These are phyloP conservation scores for Lasiosphaeria ovina DNA, from an alignment of 495 filamentous ascomycete genomes.

Conservation along the genomic window DNA sequence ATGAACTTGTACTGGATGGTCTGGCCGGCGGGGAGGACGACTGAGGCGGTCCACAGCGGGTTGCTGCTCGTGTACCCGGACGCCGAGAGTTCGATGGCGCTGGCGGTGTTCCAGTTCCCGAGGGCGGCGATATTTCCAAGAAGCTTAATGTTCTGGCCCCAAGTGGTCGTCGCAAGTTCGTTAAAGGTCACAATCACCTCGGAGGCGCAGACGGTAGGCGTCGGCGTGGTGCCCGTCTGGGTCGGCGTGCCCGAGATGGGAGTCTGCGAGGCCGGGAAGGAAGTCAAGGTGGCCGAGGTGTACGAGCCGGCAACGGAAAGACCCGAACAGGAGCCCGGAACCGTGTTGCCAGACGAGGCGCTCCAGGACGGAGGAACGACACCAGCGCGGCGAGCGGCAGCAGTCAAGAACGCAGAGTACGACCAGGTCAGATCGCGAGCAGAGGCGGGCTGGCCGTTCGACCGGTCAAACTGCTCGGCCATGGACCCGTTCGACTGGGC, in stretches of 20 bases:
- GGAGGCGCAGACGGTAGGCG: slow-evolving; percentile 40
- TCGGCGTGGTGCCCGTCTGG: slow-evolving; percentile 30
- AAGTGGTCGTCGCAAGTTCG: slow-evolving; percentile 50
- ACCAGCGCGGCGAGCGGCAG: slow-evolving; percentile 47
- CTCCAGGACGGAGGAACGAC: slow-evolving; percentile 55
- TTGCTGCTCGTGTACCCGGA: slow-evolving; percentile 52
- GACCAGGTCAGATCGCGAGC: slow-evolving; percentile 68
- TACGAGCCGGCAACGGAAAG: slow-evolving; percentile 59
- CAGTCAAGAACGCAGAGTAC: slow-evolving; percentile 62
- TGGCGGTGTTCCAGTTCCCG: slow-evolving; percentile 55
- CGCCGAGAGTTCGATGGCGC: slow-evolving; percentile 53
- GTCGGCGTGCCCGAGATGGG: slow-evolving; percentile 27
- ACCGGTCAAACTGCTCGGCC: slow-evolving; percentile 59
- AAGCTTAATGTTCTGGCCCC: slow-evolving; percentile 60
- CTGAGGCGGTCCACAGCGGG: slow-evolving; percentile 56
- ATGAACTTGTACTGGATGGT: slow-evolving; percentile 69
- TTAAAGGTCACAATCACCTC: slow-evolving; percentile 61
- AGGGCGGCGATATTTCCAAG: slow-evolving; percentile 54
- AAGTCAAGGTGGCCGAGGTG: slow-evolving; percentile 49
- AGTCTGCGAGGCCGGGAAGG: slow-evolving; percentile 57
- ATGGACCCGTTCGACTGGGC: slow-evolving; percentile 52
- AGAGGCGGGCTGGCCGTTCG: slow-evolving; percentile 50
- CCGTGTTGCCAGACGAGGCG: slow-evolving; percentile 41
- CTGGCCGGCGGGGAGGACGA: slow-evolving; percentile 52
- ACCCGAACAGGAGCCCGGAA: slow-evolving; percentile 53